Percentiles rank a stretch among this genome's conserved stretches.
Evolutionary conservation across 352 stramenopile genomes (phyloP).

Genomic region (Phytophthora idaei): DNA sequence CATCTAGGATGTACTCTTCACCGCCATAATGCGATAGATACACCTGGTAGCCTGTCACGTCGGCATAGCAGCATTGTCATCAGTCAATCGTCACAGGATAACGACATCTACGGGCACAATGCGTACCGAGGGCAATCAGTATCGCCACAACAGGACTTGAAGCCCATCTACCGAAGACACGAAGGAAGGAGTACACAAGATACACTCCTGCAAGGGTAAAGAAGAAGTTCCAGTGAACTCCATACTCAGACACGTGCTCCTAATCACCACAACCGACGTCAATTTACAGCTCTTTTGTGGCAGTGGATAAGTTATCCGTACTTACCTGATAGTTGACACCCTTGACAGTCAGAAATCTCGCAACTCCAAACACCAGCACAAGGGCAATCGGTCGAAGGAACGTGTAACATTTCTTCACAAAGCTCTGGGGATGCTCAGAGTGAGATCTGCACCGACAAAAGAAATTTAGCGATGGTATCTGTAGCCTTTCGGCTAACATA

Average conservation of each 20-base stretch:
- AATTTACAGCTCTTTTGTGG: not conserved
- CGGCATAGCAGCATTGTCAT: constrained; percentile 3
- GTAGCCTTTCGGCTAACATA: not conserved
- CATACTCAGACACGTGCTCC: constrained; percentile 98
- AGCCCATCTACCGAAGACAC: constrained; percentile 51
- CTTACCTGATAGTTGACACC: constrained; percentile 86
- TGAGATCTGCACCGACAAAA: constrained; percentile 14
- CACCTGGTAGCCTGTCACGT: constrained; percentile 76
- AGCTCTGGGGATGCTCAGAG: constrained; percentile 7
- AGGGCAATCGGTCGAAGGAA: constrained; percentile 77
- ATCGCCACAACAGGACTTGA: constrained; percentile 49
- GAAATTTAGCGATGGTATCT: not conserved
- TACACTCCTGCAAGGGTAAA: constrained; percentile 94
- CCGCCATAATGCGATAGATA: constrained; percentile 73
- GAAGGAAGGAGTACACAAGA: constrained; percentile 67
- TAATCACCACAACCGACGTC: constrained; percentile 32
- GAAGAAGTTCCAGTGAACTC: constrained; percentile 99
- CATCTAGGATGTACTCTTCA: constrained; percentile 81
- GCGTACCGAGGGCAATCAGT: constrained; percentile 48
- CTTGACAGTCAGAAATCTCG: constrained; percentile 82
- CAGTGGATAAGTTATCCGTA: not conserved
- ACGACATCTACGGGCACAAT: not conserved
- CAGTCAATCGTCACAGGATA: not conserved
- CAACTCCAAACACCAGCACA: constrained; percentile 69
- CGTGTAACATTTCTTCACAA: constrained; percentile 43